These are phyloP conservation scores for Claviceps sp. DNA, from an alignment of 2,329 filamentous ascomycete genomes.

Conservation along the genomic window DNA sequence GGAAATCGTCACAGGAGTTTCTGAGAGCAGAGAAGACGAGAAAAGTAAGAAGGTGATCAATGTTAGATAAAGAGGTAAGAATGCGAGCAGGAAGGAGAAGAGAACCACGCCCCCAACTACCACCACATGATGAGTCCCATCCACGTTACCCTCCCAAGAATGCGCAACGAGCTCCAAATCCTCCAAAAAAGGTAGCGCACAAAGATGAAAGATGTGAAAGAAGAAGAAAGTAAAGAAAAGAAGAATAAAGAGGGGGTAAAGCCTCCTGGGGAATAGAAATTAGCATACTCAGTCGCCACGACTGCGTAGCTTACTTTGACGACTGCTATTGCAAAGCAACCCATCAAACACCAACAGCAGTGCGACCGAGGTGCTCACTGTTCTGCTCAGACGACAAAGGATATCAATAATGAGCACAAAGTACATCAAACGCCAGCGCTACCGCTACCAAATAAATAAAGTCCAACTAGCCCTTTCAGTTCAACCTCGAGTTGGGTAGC, in stretches of 20 bases:
- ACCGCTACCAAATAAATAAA: neutral
- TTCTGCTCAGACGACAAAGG: neutral
- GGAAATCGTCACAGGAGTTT: no score
- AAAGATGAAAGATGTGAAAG: neutral
- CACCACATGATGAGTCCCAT: no score
- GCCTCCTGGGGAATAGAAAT: neutral
- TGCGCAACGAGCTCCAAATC: no score
- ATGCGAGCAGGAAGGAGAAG: no score
- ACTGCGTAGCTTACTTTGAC: neutral
- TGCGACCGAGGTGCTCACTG: neutral
- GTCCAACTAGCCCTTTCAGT: neutral
- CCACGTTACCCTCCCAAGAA: no score
- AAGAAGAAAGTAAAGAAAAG: neutral
- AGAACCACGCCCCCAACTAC: no score
- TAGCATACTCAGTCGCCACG: neutral
- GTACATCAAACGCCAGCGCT: conserved; percentile 1
- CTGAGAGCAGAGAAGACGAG: no score
- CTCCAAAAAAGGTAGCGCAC: no score
- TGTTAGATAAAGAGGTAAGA: no score
- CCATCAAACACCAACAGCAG: neutral
- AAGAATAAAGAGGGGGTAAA: neutral
- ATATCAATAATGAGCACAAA: neutral
- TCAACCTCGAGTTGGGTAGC: neutral
- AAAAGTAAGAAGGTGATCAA: no score
- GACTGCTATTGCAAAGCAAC: neutral